Conservation (phyloP, 2,329 filamentous ascomycete genomes). For the Zalaria sp. region DNA sequence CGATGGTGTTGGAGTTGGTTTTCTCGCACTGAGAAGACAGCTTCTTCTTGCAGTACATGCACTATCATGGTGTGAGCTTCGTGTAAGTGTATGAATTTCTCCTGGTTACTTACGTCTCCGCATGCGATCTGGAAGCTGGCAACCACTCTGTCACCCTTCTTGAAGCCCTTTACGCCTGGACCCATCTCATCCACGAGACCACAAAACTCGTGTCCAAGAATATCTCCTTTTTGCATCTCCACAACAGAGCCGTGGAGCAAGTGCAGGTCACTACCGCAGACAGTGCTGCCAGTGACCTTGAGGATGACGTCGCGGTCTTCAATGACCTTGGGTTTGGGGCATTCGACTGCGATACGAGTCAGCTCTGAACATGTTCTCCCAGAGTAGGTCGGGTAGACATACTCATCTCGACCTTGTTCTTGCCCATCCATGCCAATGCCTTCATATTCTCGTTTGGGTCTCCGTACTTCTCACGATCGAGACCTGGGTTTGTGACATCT, state of each 20-base stretch:
- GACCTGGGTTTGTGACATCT: constrained; percentile 51
- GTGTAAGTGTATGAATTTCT: neutral
- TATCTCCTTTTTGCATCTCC: constrained; percentile 37
- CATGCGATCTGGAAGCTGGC: constrained; percentile 75
- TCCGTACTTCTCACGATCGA: constrained; percentile 34
- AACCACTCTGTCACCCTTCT: constrained; percentile 49
- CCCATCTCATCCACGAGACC: constrained; percentile 35
- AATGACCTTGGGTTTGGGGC: constrained; percentile 56
- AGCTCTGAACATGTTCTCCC: neutral
- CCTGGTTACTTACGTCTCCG: constrained; percentile 16
- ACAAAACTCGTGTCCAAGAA: constrained; percentile 39
- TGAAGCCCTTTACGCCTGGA: constrained; percentile 25
- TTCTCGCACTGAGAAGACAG: constrained; percentile 66
- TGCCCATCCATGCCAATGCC: constrained; percentile 69
- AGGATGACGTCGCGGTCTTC: constrained; percentile 67
- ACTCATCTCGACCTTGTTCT: constrained; percentile 61
- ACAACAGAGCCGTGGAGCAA: constrained; percentile 36
- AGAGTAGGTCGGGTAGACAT: constrained; percentile 8
- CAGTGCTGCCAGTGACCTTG: constrained; percentile 55
- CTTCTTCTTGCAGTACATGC: constrained; percentile 68
- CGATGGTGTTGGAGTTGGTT: constrained; percentile 60
- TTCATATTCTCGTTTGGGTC: constrained; percentile 54
- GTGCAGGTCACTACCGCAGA: constrained; percentile 48
- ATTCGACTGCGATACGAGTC: constrained; percentile 34
- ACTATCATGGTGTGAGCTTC: constrained; percentile 20